Evolutionary conservation across 331 rosid genomes (phyloP).

Genomic region (Rosa hybrid): DNA sequence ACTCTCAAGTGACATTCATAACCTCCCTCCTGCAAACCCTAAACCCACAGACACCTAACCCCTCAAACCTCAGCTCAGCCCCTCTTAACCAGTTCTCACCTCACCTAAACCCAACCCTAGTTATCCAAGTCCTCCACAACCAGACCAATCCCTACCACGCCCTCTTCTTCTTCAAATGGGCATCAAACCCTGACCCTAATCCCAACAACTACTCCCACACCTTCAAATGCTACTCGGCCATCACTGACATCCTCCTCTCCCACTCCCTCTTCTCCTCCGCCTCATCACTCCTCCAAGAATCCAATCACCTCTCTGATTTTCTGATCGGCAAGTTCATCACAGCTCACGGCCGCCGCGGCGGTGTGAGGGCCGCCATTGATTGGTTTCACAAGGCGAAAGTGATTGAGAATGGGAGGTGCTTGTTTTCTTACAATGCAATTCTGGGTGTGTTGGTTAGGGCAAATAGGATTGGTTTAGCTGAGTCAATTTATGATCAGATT

Average conservation of each 20-base stretch:
- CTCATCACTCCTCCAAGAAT: conserved; percentile 37
- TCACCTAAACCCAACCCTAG: conserved; percentile 30
- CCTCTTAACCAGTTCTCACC: conserved; percentile 37
- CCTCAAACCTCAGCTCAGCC: conserved; percentile 16
- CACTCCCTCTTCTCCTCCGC: conserved; percentile 58
- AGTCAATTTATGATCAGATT: conserved; percentile 43
- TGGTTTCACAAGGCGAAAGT: conserved; percentile 49
- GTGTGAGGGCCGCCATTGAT: conserved; percentile 48
- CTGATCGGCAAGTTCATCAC: conserved; percentile 39
- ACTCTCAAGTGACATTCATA: conserved; percentile 30
- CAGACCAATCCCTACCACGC: conserved; percentile 28
- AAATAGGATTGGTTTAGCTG: conserved; percentile 40
- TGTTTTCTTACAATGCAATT: conserved; percentile 41
- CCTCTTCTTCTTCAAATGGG: conserved; percentile 39
- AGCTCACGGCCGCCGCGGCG: conserved; percentile 40
- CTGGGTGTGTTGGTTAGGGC: conserved; percentile 52
- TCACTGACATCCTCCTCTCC: conserved; percentile 38
- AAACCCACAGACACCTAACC: conserved; percentile 33
- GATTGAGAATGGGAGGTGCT: conserved; percentile 31
- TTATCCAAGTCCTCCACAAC: conserved; percentile 26
- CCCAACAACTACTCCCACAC: conserved; percentile 29
- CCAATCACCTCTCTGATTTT: conserved; percentile 35
- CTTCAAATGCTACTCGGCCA: conserved; percentile 25
- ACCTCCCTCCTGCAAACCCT: conserved; percentile 40
- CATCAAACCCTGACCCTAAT: conserved; percentile 29